phyloP scores from a whole-genome alignment of 2,329 filamentous ascomycete species.

The Fusarium secorum region DNA sequence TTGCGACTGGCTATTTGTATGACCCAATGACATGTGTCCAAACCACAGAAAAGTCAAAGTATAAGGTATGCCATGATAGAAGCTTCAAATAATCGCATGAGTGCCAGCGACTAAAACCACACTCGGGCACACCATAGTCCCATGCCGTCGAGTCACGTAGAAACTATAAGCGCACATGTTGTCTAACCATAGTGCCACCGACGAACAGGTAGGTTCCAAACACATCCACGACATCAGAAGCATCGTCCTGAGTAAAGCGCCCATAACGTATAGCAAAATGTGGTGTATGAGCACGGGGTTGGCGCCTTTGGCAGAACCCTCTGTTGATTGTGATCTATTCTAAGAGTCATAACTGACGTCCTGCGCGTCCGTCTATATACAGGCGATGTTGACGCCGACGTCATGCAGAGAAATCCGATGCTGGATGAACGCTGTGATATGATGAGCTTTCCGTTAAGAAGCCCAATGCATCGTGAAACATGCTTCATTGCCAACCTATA shows the following conservation, averaged over 20 bases:
- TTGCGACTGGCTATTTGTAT: not conserved
- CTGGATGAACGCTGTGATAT: not conserved
- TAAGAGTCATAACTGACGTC: slow-evolving; percentile 37
- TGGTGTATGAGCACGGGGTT: not conserved
- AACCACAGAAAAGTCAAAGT: not conserved
- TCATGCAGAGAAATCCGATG: not conserved
- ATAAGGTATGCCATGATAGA: not conserved
- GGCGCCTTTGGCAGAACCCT: slow-evolving; percentile 13
- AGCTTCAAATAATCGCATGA: too few relatives aligned
- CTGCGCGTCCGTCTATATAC: slow-evolving; percentile 39
- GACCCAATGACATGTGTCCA: not conserved
- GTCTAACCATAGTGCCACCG: not conserved
- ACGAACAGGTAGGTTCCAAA: not conserved
- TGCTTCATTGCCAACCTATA: not conserved
- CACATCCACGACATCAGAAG: not conserved
- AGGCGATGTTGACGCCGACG: not conserved
- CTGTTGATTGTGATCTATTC: slow-evolving; percentile 16
- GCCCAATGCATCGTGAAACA: slow-evolving; percentile 9
- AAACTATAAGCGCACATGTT: not conserved
- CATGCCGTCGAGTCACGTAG: not conserved
- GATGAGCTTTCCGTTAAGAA: not conserved
- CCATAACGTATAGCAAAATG: not conserved
- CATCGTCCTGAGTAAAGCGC: not conserved
- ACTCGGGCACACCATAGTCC: not conserved
- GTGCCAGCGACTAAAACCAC: not conserved